These are phyloP conservation scores for Leptographium flavum DNA, from an alignment of 2,329 filamentous ascomycete species.

Conservation along the genomic window DNA sequence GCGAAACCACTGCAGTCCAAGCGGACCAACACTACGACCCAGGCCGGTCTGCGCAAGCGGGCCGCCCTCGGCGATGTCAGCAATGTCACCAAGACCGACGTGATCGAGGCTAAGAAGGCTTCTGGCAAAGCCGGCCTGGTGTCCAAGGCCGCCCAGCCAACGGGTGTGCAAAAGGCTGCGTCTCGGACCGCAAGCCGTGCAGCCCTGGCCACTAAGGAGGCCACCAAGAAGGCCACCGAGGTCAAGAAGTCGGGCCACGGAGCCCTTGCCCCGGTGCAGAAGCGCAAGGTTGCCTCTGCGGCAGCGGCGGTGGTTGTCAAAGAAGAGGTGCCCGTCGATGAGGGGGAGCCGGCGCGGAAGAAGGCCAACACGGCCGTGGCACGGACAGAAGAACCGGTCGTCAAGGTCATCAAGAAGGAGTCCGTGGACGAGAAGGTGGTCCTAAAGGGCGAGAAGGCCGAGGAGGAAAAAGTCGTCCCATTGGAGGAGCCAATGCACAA, in stretches of 20 bases:
- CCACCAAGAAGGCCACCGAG: constrained; percentile 47
- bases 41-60: constrained; percentile 47
- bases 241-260: constrained; percentile 61
- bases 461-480: constrained; percentile 18
- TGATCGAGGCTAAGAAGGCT: constrained; percentile 61
- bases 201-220: constrained; percentile 29
- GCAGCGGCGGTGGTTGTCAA: constrained; percentile 35
- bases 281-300: constrained; percentile 43
- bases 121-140: constrained; percentile 52
- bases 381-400: constrained; percentile 35
- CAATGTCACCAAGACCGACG: constrained; percentile 75
- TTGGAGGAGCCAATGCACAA: constrained; percentile 14
- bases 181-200: constrained; percentile 41
- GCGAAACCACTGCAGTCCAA: constrained; percentile 55
- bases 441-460: constrained; percentile 10
- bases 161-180: constrained; percentile 73
- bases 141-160: constrained; percentile 68
- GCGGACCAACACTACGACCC: constrained; percentile 40
- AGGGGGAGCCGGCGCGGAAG: constrained; percentile 56
- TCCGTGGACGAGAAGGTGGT: constrained; percentile 27
- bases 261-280: constrained; percentile 44
- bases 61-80: constrained; percentile 85
- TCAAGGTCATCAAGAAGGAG: constrained; percentile 24
- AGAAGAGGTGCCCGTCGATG: constrained; percentile 43
- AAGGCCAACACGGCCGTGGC: constrained; percentile 36